Evolutionary conservation across 345 rosid species (phyloP).

Genomic region (Cochlearia excelsa): DNA sequence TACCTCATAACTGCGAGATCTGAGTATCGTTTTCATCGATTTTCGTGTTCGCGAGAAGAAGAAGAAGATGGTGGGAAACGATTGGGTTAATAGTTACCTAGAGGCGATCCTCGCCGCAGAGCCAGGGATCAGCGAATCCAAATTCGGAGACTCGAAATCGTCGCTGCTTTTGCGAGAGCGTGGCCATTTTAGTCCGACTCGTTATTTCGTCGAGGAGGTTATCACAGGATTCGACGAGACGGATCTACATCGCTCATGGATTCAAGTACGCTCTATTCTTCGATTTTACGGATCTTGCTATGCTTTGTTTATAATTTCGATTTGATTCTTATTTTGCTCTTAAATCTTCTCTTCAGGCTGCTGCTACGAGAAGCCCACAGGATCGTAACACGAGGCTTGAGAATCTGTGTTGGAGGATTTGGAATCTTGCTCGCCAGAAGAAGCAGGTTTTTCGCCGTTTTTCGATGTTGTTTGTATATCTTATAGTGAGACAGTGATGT

Average conservation of each 20-base stretch:
- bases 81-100: slow-evolving; percentile 33
- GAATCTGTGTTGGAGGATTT: slow-evolving; percentile 86
- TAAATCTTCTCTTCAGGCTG: slow-evolving; percentile 40
- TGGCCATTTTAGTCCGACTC: slow-evolving; percentile 67
- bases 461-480: no score
- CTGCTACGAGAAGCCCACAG: slow-evolving; percentile 71
- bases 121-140: slow-evolving; percentile 26
- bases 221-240: slow-evolving; percentile 73
- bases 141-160: slow-evolving; percentile 24
- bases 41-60: background rate
- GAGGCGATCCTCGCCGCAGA: slow-evolving; percentile 35
- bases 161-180: slow-evolving; percentile 68
- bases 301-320: background rate
- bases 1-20: no score
- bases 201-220: slow-evolving; percentile 66
- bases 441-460: slow-evolving; percentile 46
- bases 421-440: slow-evolving; percentile 84
- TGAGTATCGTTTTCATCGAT: background rate
- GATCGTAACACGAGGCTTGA: slow-evolving; percentile 82
- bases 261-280: slow-evolving; percentile 39
- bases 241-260: slow-evolving; percentile 83
- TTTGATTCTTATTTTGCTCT: background rate
- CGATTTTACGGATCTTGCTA: background rate
- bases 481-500: no score
- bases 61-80: slow-evolving; percentile 31